These are phyloP conservation scores for Capsicum pubescens DNA, from an alignment of 257 asterid species.

Conservation along the genomic window DNA sequence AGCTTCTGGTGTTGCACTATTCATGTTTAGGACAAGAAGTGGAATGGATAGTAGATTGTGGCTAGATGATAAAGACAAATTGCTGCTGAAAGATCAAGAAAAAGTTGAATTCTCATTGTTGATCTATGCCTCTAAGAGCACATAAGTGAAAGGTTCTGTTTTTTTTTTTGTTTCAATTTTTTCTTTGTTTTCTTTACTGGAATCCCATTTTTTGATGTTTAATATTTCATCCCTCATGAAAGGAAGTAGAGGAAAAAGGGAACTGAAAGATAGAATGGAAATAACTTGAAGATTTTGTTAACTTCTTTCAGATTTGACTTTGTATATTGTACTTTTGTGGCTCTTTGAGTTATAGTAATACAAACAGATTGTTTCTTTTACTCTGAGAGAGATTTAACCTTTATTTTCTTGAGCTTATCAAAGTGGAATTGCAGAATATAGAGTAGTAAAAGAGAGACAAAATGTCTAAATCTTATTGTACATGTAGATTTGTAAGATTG, in stretches of 20 bases:
- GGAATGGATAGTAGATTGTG: slow-evolving; percentile 90
- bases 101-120: slow-evolving; percentile 74
- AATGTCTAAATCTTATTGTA: neutral
- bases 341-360: neutral
- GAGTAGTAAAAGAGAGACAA: neutral
- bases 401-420: neutral
- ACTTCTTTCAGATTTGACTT: slow-evolving; percentile 10
- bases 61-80: slow-evolving; percentile 70
- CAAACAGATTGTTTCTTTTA: neutral
- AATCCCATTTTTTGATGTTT: neutral
- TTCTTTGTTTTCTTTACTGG: neutral
- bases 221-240: slow-evolving; percentile 24
- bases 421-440: neutral
- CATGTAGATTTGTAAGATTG: neutral
- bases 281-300: slow-evolving; percentile 25
- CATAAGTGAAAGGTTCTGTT: slow-evolving; percentile 30
- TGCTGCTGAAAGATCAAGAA: slow-evolving; percentile 58
- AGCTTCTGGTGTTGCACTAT: slow-evolving; percentile 63
- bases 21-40: slow-evolving; percentile 91
- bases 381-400: neutral
- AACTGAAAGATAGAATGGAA: slow-evolving; percentile 30
- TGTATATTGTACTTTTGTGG: slow-evolving; percentile 15
- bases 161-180: neutral
- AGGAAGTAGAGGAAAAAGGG: neutral
- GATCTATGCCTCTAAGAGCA: slow-evolving; percentile 74